Evolutionary conservation across 1,139 yeast species (phyloP).

Genomic region (Pichia sp.): DNA sequence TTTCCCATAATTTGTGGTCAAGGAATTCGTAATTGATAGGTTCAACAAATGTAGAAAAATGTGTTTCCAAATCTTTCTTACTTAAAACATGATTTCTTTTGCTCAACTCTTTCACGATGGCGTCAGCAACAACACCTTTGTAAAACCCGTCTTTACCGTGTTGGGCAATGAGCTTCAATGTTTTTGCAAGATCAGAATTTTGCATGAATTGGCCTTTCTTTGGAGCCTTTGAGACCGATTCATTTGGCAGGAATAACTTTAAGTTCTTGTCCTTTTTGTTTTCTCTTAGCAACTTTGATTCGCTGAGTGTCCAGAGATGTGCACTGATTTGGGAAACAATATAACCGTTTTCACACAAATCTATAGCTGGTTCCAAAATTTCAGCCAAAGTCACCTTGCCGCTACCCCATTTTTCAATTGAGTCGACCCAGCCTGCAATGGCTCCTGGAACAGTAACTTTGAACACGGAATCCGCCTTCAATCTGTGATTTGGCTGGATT

Average conservation of each 20-base stretch:
- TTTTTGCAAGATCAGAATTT: constrained; percentile 52
- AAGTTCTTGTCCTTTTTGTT: constrained; percentile 36
- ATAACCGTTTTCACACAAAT: constrained; percentile 63
- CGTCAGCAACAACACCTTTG: constrained; percentile 61
- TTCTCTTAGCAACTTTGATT: constrained; percentile 37
- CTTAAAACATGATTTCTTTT: constrained; percentile 54
- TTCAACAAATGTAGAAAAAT: constrained; percentile 56
- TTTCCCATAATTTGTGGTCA: constrained; percentile 59
- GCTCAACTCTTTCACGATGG: constrained; percentile 53
- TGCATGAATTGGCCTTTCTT: constrained; percentile 54
- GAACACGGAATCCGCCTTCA: constrained; percentile 49
- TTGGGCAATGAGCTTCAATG: constrained; percentile 49
- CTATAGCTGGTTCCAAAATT: constrained; percentile 65
- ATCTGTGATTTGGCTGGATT: constrained; percentile 31
- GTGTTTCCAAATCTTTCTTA: constrained; percentile 51
- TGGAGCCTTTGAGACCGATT: constrained; percentile 41
- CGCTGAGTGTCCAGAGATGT: constrained; percentile 45
- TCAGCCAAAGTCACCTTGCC: constrained; percentile 58
- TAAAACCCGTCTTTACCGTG: constrained; percentile 66
- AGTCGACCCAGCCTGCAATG: constrained; percentile 72
- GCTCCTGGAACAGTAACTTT: constrained; percentile 75
- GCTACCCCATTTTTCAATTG: constrained; percentile 67
- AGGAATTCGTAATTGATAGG: constrained; percentile 52
- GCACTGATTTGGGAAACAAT: constrained; percentile 61
- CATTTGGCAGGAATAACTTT: constrained; percentile 41